Conservation (phyloP, 352 stramenopile genomes). For the Aphanomyces cochlioides region DNA sequence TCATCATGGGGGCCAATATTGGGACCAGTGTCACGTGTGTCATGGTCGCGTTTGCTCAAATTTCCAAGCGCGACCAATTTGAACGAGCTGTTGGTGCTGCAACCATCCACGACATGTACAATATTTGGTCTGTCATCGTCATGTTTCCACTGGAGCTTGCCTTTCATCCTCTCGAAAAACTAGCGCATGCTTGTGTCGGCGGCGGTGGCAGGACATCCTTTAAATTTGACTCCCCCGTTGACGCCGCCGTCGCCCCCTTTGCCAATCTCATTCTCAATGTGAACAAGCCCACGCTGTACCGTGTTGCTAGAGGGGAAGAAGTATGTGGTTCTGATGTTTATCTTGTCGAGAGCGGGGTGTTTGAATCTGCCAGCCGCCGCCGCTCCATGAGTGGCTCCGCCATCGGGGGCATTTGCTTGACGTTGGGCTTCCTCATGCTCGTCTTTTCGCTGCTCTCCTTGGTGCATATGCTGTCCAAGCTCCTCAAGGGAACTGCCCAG, state of each 20-base stretch:
- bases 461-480: constrained; percentile 33
- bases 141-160: constrained; percentile 69
- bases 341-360: background rate
- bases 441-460: constrained; percentile 32
- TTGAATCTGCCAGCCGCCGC: constrained; percentile 17
- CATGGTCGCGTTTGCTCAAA: constrained; percentile 87
- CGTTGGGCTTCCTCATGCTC: constrained; percentile 31
- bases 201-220: constrained; percentile 24
- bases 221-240: constrained; percentile 47
- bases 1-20: constrained; percentile 92
- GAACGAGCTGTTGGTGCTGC: constrained; percentile 58
- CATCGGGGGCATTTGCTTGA: constrained; percentile 31
- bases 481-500: constrained; percentile 61
- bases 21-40: constrained; percentile 87
- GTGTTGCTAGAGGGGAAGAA: background rate
- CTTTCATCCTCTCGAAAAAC: constrained; percentile 53
- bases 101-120: constrained; percentile 79
- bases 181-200: constrained; percentile 45
- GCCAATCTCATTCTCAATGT: constrained; percentile 39
- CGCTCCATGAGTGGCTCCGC: background rate
- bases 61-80: constrained; percentile 64
- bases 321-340: background rate
- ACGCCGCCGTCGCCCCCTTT: constrained; percentile 44
- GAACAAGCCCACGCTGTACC: constrained; percentile 34
- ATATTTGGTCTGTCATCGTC: constrained; percentile 78